A percentile compares a stretch with the other conserved stretches of the same genome.
phyloP scores from a whole-genome alignment of 257 asterid species.

The Solanum corneliomulleri region DNA sequence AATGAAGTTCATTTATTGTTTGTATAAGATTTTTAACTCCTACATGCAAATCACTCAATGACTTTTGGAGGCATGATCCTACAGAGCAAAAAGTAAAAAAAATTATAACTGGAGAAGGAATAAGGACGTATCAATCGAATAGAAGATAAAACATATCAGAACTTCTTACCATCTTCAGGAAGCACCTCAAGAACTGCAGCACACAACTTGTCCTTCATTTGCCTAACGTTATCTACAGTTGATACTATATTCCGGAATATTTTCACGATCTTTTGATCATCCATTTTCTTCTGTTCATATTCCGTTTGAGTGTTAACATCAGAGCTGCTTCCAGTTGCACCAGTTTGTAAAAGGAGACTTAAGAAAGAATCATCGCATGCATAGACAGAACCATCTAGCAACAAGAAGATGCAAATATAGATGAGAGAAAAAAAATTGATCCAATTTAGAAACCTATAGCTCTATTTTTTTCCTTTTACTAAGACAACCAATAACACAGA shows the following conservation, averaged over 20 bases:
- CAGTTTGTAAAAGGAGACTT: constrained; percentile 62
- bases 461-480: not conserved
- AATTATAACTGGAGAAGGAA: not conserved
- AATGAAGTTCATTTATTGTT: constrained; percentile 46
- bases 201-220: constrained; percentile 35
- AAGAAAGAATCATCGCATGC: constrained; percentile 41
- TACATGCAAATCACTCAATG: constrained; percentile 35
- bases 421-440: not conserved
- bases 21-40: constrained; percentile 54
- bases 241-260: constrained; percentile 33
- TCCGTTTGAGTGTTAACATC: constrained; percentile 20
- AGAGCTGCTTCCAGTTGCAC: constrained; percentile 71
- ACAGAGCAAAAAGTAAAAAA: constrained; percentile 3
- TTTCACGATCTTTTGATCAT: constrained; percentile 28
- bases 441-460: not conserved
- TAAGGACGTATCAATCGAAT: not conserved
- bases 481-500: not conserved
- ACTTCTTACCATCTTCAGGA: constrained; percentile 51
- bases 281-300: constrained; percentile 24
- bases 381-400: constrained; percentile 41
- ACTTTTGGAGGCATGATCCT: constrained; percentile 47
- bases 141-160: not conserved
- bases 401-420: constrained; percentile 5
- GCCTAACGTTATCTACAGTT: constrained; percentile 39
- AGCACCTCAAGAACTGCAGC: constrained; percentile 32